These are phyloP conservation scores for Russula virescens DNA, from an alignment of 768 basidiomycete species.

Conservation along the genomic window DNA sequence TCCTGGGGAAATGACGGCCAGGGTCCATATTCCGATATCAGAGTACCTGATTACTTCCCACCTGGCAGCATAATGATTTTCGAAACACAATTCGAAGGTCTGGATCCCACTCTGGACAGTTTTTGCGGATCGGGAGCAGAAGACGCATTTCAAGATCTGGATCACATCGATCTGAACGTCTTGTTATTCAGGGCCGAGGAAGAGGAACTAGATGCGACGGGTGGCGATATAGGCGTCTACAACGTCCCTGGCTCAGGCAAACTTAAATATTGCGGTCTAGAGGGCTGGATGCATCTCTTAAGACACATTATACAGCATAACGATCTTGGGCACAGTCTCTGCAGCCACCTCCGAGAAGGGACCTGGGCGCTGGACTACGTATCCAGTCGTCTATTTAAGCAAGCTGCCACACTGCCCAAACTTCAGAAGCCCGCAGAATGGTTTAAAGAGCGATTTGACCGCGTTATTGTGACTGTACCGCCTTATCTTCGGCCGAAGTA, in stretches of 20 bases:
- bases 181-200: slow-evolving; percentile 81
- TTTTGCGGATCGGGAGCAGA: slow-evolving; percentile 69
- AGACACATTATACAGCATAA: slow-evolving; percentile 81
- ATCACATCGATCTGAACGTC: slow-evolving; percentile 85
- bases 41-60: slow-evolving; percentile 87
- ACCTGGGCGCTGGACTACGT: slow-evolving; percentile 93
- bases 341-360: slow-evolving; percentile 80
- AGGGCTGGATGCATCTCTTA: slow-evolving; percentile 95
- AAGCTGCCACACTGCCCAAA: slow-evolving; percentile 50
- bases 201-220: slow-evolving; percentile 88
- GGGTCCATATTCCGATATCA: slow-evolving; percentile 70
- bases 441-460: slow-evolving; percentile 84
- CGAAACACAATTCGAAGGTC: slow-evolving; percentile 72
- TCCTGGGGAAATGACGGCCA: slow-evolving; percentile 57
- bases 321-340: slow-evolving; percentile 90
- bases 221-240: slow-evolving; percentile 76
- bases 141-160: slow-evolving; percentile 65
- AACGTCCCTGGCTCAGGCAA: slow-evolving; percentile 68
- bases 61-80: slow-evolving; percentile 94
- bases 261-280: slow-evolving; percentile 87
- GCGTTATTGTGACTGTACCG: slow-evolving; percentile 66
- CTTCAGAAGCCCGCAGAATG: slow-evolving; percentile 70
- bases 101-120: slow-evolving; percentile 63
- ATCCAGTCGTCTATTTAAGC: slow-evolving; percentile 62
- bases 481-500: slow-evolving; percentile 93